These are phyloP conservation scores for Vishniacozyma victoriae DNA, from an alignment of 768 basidiomycete genomes.

Conservation along the genomic window DNA sequence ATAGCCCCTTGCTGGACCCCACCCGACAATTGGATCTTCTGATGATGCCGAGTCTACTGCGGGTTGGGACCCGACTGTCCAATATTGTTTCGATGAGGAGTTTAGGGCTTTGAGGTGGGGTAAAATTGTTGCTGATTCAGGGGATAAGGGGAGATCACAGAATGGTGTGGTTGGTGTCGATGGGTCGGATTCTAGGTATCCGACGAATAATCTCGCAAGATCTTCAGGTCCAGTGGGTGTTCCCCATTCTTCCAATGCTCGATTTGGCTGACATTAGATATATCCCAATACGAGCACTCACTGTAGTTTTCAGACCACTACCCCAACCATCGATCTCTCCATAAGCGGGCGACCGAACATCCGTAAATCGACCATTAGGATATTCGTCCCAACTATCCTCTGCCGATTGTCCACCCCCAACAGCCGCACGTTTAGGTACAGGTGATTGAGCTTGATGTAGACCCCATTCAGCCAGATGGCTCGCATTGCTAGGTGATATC, in stretches of 20 bases:
- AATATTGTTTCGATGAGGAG: slow-evolving; percentile 61
- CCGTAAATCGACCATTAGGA: slow-evolving; percentile 48
- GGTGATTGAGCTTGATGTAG: slow-evolving; percentile 33
- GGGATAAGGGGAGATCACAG: slow-evolving; percentile 70
- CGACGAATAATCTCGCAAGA: slow-evolving; percentile 70
- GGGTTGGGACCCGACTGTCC: slow-evolving; percentile 96
- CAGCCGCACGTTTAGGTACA: slow-evolving; percentile 27
- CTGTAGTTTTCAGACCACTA: slow-evolving; percentile 45
- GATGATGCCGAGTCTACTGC: slow-evolving; percentile 75
- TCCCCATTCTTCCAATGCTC: slow-evolving; percentile 69
- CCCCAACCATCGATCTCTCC: slow-evolving; percentile 49
- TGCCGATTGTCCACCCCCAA: slow-evolving; percentile 19
- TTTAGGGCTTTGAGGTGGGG: slow-evolving; percentile 71
- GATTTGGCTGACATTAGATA: slow-evolving; percentile 53
- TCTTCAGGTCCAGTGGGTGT: slow-evolving; percentile 62
- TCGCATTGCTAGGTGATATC: slow-evolving; percentile 50
- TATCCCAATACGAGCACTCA: slow-evolving; percentile 13
- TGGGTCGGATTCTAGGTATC: slow-evolving; percentile 65
- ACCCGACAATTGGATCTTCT: slow-evolving; percentile 74
- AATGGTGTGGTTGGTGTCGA: slow-evolving; percentile 76
- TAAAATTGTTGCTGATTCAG: slow-evolving; percentile 76
- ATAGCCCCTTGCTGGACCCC: slow-evolving; percentile 88
- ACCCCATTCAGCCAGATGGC: slow-evolving; percentile 41
- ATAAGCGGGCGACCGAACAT: slow-evolving; percentile 47
- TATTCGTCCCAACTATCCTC: slow-evolving; percentile 49